phyloP scores from a whole-genome alignment of 192 early-diverging fungal genomes.

The Phlyctochytrium arcticum region DNA sequence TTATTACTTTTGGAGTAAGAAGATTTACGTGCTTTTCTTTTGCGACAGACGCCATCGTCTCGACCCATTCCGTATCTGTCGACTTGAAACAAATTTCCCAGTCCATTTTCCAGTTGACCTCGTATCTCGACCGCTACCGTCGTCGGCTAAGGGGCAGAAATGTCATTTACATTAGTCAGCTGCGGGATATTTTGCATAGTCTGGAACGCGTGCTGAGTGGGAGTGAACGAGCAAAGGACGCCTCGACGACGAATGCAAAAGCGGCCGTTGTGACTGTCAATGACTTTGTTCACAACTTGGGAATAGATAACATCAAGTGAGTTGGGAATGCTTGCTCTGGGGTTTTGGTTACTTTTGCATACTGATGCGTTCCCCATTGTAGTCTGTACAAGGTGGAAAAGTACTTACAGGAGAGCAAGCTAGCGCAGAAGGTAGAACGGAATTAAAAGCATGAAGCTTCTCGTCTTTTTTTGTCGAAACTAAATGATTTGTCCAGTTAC shows the following conservation, averaged over 20 bases:
- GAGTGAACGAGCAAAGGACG: background rate
- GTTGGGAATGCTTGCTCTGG: background rate
- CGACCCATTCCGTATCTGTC: constrained; percentile 64
- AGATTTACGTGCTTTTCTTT: no score
- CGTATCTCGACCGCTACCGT: constrained; percentile 70
- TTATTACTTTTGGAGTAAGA: no score
- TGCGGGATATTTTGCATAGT: constrained; percentile 20
- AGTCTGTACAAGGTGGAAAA: constrained; percentile 74
- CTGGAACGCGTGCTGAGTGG: background rate
- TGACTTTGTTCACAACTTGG: constrained; percentile 64
- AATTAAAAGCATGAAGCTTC: no score
- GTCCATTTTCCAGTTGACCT: constrained; percentile 52
- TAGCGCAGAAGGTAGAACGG: constrained; percentile 66
- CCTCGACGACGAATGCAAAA: constrained; percentile 8
- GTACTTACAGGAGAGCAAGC: constrained; percentile 64
- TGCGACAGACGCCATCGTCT: constrained; percentile 43
- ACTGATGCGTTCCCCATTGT: background rate
- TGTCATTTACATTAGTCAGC: constrained; percentile 70
- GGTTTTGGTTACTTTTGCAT: background rate
- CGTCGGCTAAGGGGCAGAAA: constrained; percentile 66
- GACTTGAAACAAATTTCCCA: constrained; percentile 43
- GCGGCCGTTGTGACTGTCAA: constrained; percentile 22
- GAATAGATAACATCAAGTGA: constrained; percentile 65
- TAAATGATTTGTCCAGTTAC: constrained; percentile 28
- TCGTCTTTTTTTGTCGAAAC: background rate